Base-by-base conservation (phyloP, 352 stramenopile species). In the Elongisporangium anandrum region DNA sequence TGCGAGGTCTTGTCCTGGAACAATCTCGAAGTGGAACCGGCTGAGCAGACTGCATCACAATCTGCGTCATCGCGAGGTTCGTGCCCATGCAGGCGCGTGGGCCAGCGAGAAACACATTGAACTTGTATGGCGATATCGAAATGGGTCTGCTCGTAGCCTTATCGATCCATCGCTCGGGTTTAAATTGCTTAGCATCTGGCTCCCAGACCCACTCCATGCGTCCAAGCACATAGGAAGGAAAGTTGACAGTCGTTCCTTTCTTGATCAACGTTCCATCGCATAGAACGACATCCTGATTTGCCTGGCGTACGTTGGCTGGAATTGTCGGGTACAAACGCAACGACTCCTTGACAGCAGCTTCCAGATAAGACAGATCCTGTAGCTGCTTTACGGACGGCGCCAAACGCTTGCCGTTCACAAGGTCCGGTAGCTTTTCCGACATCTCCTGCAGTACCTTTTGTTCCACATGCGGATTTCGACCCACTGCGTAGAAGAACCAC, bases 121-220 rank as follows among this genome's bases (percentile, higher is more conserved):
- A 88, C 54, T 79, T 79, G 64, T 75, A 82, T 15, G 52, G 64
- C 5, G 70, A 79, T 16, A 76, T 58, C 21, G 72, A 70, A 8
- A 57, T 63, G 19, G 74, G 24, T 59, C 71, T 76, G 5, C 59
- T 56, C 2, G 51, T 83, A 1, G 51, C 41, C 9, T 56, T 21
- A 55, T 84, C 75, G 45, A 89, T 73, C 73, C 72, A 89, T 17
- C 79, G 70, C 52, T 90, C 75, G 3, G 79, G 79, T 41, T 64
- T 77, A 53, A 85, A 85, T 22, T 86, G 66, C 1, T 41, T 56
- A 8, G 74, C 68, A 26, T 73, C 66, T 1, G 64, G 29, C 24
- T 71, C 79, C 80, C 83, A 91, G 12, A 88, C 60, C 50, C 61
- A 69, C 12, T 70, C 66, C 2, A 70, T 56, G 26, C 79, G 59